Evolutionary conservation across 805 yeast species (phyloP), one percentile per base, ranked within the genome.

Genomic region (Metschnikowia peoriensis): DNA sequence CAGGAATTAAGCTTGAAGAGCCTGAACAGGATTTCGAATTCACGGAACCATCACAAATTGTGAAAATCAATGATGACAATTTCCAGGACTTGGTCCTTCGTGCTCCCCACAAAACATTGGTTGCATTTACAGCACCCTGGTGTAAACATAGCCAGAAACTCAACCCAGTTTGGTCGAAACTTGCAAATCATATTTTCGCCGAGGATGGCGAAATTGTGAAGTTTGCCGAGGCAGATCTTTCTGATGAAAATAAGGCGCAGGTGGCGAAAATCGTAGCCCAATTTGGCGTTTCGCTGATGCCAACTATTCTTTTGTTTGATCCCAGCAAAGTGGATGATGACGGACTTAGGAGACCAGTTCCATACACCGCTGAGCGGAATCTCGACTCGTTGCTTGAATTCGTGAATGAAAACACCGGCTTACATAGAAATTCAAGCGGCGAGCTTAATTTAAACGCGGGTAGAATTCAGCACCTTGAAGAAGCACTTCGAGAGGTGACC

Each of bases 61-160:
- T 57, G n/a, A 44, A 37, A 8, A 41, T 57, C 27, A 43, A 50
- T 16, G 58, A 51, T 29, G 58, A 62, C 39, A 80, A 68, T 51
- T 78, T 83, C 58, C 75, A 73, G 51, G 64, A 70, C 7, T 48
- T 61, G n/a, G 77, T 81, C 10, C 65, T 71, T 38, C 63, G 67
- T 8, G 63, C 68, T 28, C 53, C 62, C 29, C 57, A 58, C 40
- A 57, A 61, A 51, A 59, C 70, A 0, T 63, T 86, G 38, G 75
- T 86, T 22, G 76, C 81, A 1, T 80, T 86, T 60, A 79, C 88
- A 6, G 82, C 86, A 14, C 71, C 77, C 39, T 80, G 86, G 85
- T 83, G 89, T 63, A 77, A 73, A 17, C 77, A 80, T 62, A 84
- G 89, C 69, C 73, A 79, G 65, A 66, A 69, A 16, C 67, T 84